A percentile compares a stretch with the other conserved stretches of the same genome.
These are phyloP conservation scores for Cyberlindnera subsufficiens DNA, from an alignment of 805 yeast species.

Conservation along the genomic window DNA sequence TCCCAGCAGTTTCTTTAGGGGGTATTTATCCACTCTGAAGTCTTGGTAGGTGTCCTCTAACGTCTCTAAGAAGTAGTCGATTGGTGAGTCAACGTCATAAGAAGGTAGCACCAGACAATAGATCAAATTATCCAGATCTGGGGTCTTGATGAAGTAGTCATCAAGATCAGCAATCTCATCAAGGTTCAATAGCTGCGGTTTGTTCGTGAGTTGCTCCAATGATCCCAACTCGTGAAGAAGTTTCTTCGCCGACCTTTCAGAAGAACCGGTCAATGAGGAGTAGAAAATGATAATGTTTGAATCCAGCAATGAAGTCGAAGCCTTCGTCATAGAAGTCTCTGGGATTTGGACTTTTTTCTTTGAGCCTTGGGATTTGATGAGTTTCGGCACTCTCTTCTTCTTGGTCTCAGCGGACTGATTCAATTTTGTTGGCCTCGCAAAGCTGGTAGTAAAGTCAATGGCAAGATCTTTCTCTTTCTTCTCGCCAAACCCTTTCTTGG, in stretches of 20 bases:
- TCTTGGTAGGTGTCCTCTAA: slow-evolving; percentile 77
- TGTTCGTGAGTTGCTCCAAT: slow-evolving; percentile 24
- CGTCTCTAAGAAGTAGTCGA: slow-evolving; percentile 80
- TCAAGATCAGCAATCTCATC: slow-evolving; percentile 86
- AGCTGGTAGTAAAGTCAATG: slow-evolving; percentile 35
- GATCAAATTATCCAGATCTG: slow-evolving; percentile 42
- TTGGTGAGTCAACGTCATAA: slow-evolving; percentile 87
- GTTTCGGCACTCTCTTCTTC: slow-evolving; percentile 33
- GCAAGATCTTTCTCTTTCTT: slow-evolving; percentile 20
- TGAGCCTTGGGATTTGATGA: slow-evolving; percentile 34
- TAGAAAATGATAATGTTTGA: slow-evolving; percentile 67
- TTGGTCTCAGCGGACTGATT: not conserved
- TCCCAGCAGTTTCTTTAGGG: slow-evolving; percentile 63
- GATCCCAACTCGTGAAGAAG: slow-evolving; percentile 35
- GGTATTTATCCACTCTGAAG: slow-evolving; percentile 79
- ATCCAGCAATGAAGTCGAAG: slow-evolving; percentile 37
- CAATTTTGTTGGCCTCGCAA: slow-evolving; percentile 16
- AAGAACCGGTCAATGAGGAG: slow-evolving; percentile 81
- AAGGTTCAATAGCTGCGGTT: slow-evolving; percentile 55
- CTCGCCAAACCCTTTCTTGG: slow-evolving; percentile 16
- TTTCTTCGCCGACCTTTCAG: slow-evolving; percentile 60
- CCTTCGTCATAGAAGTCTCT: slow-evolving; percentile 31
- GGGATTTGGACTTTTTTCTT: slow-evolving; percentile 15
- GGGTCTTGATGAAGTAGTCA: slow-evolving; percentile 67
- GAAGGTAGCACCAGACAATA: slow-evolving; percentile 81